Evolutionary conservation across 192 early-diverging fungal species (phyloP), one percentile per base, ranked within the genome.

Genomic region (Rhizophagus clarus): DNA sequence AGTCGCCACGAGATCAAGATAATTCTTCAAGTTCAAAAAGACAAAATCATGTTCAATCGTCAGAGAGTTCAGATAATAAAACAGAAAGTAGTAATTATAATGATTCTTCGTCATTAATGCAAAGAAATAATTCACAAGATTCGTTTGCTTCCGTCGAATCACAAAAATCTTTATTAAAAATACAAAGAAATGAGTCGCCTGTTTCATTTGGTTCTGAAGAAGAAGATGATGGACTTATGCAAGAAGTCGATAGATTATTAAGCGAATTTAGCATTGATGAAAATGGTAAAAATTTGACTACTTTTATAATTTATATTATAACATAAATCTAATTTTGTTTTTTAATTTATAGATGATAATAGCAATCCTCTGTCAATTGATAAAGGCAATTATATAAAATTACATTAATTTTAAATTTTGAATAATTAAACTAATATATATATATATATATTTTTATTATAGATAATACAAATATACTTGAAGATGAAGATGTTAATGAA

Each of bases 161-260:
- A 68, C 22, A 78, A 8, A 74, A 72, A 83, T 22, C 28, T 61
- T 24, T 42, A 29, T n/a, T 12, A 47, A 82, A 49, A n/a, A n/a
- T 29, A 15, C 63, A 26, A 66, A 28, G 29, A 66, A 31, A 66
- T 28, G 63, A 29, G 2, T 66, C 68, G 0, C 32, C 68, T 4
- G 22, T 17, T 70, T 70, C 68, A 24, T 70, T 42, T 40, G 8
- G 14, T 51, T 28, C 32, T 5, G 79, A 80, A 9, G 79, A 72
- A 37, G 62, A 82, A 31, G 79, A 77, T 9, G 77, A 79, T 22
- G 51, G 31, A 42, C 63, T 80, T 60, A 61, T 73, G 34, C 68
- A 81, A 70, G 76, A 81, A 68, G 80, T 80, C 37, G 80, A 81
- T 73, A 66, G 37, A 56, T 32, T 82, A 28, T 74, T 82, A 61